These are phyloP conservation scores for Trichoderma lentiforme DNA, from an alignment of 2,329 filamentous ascomycete genomes.

Conservation along the genomic window DNA sequence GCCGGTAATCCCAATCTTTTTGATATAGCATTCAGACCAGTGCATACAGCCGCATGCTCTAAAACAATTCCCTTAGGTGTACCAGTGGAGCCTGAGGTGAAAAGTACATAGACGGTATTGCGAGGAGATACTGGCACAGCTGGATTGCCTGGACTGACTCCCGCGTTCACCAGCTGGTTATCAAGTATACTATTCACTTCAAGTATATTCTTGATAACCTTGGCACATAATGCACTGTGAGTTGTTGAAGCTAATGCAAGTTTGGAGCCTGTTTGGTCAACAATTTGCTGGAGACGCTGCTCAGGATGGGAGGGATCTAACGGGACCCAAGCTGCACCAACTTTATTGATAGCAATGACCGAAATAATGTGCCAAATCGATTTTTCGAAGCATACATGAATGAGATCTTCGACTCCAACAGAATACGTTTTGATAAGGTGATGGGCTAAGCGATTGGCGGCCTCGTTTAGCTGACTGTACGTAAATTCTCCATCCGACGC, in stretches of 20 bases:
- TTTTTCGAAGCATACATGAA: slow-evolving; percentile 16
- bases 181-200: background rate
- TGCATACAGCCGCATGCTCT: slow-evolving; percentile 16
- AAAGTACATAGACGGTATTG: slow-evolving; percentile 37
- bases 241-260: background rate
- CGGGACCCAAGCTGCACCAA: slow-evolving; percentile 21
- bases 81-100: slow-evolving; percentile 51
- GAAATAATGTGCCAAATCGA: slow-evolving; percentile 21
- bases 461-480: slow-evolving; percentile 33
- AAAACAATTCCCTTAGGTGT: slow-evolving; percentile 40
- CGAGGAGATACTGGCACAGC: background rate
- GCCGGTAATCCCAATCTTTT: background rate
- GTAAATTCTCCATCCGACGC: slow-evolving; percentile 32
- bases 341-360: slow-evolving; percentile 20
- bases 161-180: background rate
- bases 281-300: background rate
- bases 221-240: background rate
- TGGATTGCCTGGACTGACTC: no score
- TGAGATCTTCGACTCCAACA: slow-evolving; percentile 20
- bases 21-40: background rate
- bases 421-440: slow-evolving; percentile 2
- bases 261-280: background rate
- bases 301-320: background rate
- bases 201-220: background rate
- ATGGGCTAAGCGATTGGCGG: slow-evolving; percentile 16